Evolutionary conservation across 805 yeast genomes (phyloP).

Genomic region (Zygotorulaspora danielsina): DNA sequence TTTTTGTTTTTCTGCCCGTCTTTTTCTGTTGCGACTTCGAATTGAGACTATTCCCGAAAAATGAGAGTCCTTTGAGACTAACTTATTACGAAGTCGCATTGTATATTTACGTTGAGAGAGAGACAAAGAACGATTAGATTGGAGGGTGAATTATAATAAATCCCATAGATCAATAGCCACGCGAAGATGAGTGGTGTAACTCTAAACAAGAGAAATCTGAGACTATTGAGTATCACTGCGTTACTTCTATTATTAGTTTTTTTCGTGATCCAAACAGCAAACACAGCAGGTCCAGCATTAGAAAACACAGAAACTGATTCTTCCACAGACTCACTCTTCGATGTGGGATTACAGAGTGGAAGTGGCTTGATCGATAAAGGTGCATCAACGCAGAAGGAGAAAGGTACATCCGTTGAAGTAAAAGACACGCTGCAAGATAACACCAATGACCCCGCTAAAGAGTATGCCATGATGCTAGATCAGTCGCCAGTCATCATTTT

Average conservation of each 20-base stretch:
- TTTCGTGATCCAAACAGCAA: conserved; percentile 28
- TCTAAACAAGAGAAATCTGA: conserved; percentile 27
- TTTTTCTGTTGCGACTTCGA: too few relatives aligned
- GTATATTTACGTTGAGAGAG: too few relatives aligned
- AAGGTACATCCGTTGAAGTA: conserved; percentile 2
- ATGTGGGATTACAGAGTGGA: conserved; percentile 3
- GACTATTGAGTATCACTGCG: conserved; percentile 27
- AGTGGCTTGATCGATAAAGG: conserved; percentile 17
- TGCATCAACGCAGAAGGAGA: conserved; percentile 18
- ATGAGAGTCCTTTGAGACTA: too few relatives aligned
- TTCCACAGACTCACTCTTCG: conserved; percentile 1
- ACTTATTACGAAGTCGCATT: too few relatives aligned
- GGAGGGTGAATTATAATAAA: too few relatives aligned
- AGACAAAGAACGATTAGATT: too few relatives aligned
- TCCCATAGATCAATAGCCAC: too few relatives aligned
- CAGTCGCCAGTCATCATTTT: conserved; percentile 64
- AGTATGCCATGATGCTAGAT: conserved; percentile 52
- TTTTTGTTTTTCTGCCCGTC: too few relatives aligned
- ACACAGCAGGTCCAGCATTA: conserved; percentile 12
- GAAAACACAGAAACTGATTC: conserved; percentile 8
- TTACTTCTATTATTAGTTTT: conserved; percentile 26
- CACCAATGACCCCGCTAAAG: conserved; percentile 44
- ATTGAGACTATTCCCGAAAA: too few relatives aligned
- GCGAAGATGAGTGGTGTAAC: conserved; percentile 6
- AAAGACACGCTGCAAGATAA: conserved; percentile 9